Base-by-base conservation (phyloP, 345 rosid genomes). In the Durio zibethinus region DNA sequence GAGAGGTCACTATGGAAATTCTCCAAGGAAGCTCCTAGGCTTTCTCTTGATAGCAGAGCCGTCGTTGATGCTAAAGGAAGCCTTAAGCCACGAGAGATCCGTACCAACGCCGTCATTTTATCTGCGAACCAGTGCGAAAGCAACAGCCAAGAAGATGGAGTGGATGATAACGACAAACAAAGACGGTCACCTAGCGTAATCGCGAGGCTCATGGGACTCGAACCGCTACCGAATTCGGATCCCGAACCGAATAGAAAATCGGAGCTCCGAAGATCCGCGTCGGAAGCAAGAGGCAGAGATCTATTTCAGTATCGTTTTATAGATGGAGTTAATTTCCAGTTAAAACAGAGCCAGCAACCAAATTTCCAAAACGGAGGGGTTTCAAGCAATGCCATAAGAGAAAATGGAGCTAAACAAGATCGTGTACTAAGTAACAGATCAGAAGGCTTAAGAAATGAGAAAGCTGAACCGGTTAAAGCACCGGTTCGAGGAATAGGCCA, bases 1-100 rank as follows among this genome's bases (percentile, higher is more conserved):
- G 54, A 88, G 3, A 89, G 84, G 72, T 80, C 92, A 45, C 80
- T 98, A 1, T 88, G 99, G 99, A 93, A 89, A 86, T 90, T 89
- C 87, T 88, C 87, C 36, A 96, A 87, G 78, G 99, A 92, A 79
- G 91, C 97, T 78, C 99, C 99, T 2, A 82, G 99, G 76, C 95
- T 96, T 12, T 96, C 99, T 6, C 97, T 96, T n/a, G 99, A 96
- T 38, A 96, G 99, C 87, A 87, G 98, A 78, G 97, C 97, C 16
- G 83, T 88, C 1, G 89, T 94, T 43, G 98, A 93, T 57, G 94
- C 94, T 2, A 96, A 87, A 57, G 99, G 98, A 72, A 84, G 87
- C 84, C 94, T 96, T 66, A 91, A 91, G 56, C 91, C 97, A 0
- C 91, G 96, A 74, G 96, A 89, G 89, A 88, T 89, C 92, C 93